Conservation (phyloP, 1,284 basidiomycete genomes). For the Hemileia vastatrix region DNA sequence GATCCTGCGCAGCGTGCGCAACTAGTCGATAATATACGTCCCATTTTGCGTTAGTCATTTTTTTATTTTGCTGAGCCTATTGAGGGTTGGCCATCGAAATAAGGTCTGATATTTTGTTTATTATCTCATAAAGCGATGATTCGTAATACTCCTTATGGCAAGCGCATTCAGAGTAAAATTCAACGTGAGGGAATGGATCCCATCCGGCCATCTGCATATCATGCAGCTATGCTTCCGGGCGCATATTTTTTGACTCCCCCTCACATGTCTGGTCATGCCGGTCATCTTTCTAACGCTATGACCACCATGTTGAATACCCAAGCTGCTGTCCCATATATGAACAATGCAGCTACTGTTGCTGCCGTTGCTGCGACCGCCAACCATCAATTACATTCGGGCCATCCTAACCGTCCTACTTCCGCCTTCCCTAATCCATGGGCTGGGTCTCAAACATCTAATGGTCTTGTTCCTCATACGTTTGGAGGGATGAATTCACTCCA, state of each 20-base stretch:
- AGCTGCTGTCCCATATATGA: no score
- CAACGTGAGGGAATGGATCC: slow-evolving; percentile 47
- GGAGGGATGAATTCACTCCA: no score
- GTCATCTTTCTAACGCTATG: no score
- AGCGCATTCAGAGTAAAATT: slow-evolving; percentile 93
- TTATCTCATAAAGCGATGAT: slow-evolving; percentile 54
- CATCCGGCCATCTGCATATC: slow-evolving; percentile 14
- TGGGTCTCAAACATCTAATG: no score
- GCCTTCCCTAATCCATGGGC: background rate
- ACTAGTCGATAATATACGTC: slow-evolving; percentile 87
- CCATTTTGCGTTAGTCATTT: slow-evolving; percentile 60
- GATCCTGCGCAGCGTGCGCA: slow-evolving; percentile 69
- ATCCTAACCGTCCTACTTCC: background rate
- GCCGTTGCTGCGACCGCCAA: background rate
- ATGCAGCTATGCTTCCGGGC: slow-evolving; percentile 5
- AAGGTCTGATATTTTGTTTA: background rate
- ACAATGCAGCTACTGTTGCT: no score
- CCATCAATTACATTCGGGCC: background rate
- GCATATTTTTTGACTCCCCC: slow-evolving; percentile 12
- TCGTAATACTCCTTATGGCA: slow-evolving; percentile 93
- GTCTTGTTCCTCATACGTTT: no score
- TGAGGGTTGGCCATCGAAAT: no score
- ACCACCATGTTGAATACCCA: no score
- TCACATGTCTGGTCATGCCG: slow-evolving; percentile 13
- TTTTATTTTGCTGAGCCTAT: background rate